Evolutionary conservation across 1,139 yeast genomes (phyloP), one percentile per base, ranked within the genome.

Genomic region (Citeromyces siamensis): DNA sequence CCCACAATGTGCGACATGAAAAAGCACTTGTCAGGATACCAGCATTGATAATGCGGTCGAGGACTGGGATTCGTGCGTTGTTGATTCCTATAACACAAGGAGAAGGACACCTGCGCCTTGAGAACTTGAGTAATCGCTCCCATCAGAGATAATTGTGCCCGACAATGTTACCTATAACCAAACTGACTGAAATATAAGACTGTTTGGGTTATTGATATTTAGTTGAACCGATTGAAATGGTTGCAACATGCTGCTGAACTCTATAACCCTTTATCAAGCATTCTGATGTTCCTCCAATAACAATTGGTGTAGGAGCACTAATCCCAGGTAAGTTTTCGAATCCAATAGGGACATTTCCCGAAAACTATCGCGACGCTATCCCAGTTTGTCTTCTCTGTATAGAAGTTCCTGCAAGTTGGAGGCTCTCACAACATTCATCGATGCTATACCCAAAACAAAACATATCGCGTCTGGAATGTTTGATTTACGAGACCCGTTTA

Each of bases 321-420:
- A 93, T 85, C 46, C 84, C 81, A 6, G 79, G 64, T 42, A 78
- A 71, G 37, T 76, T 75, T 47, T 82, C 93, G 51, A 85, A 88
- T 5, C 95, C 95, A 40, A 86, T 79, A 1, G 97, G 97, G 0
- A 20, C 71, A 55, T 50, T 90, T 93, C 56, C 88, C 94, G 53
- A 93, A 93, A 2, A 90, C 95, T 38, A 93, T 85, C 0, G 98
- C 86, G 2, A 93, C 98, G 52, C 94, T 81, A 90, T 90, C 44
- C 98, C 98, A 0, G 98, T 97, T 54, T 90, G 98, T 7, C 98
- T 98, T 48, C 97, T 73, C 51, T 90, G 56, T 90, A 90, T 40
- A 93, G 90, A 55, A 93, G 70, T 55, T 93, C 99, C 51, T 90
- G 97, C 36, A 88, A 62, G 52, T 81, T 86, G 13, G 86, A 81